Conservation (phyloP, 805 yeast genomes). For the Candida sanyiensis region DNA sequence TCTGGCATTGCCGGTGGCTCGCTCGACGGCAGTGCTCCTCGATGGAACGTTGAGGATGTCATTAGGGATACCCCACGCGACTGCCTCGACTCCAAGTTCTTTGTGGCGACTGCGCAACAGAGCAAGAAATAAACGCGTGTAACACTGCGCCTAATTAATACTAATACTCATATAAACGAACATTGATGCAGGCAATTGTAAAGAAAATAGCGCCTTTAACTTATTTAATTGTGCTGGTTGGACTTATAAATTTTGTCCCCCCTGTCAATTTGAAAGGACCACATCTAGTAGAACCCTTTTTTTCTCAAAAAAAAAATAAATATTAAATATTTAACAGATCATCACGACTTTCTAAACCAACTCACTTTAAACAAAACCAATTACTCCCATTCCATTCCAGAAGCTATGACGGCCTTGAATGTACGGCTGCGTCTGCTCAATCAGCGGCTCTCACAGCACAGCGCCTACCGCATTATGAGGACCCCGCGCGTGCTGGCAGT, state of each 20-base stretch:
- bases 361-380: too few relatives aligned
- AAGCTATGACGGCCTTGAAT: slow-evolving; percentile 2
- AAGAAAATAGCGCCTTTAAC: not conserved
- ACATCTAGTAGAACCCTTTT: too few relatives aligned
- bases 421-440: slow-evolving; percentile 4
- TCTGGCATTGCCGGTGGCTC: slow-evolving; percentile 68
- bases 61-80: slow-evolving; percentile 68
- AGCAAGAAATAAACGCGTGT: too few relatives aligned
- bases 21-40: slow-evolving; percentile 58
- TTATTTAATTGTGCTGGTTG: too few relatives aligned
- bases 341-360: too few relatives aligned
- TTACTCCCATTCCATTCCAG: too few relatives aligned
- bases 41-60: slow-evolving; percentile 77
- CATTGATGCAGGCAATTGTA: not conserved
- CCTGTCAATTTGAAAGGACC: too few relatives aligned
- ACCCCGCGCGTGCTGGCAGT: not conserved
- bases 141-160: too few relatives aligned
- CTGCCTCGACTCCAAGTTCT: slow-evolving; percentile 36
- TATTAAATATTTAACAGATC: too few relatives aligned
- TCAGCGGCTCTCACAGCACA: slow-evolving; percentile 5
- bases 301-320: too few relatives aligned
- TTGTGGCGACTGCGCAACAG: slow-evolving; percentile 21
- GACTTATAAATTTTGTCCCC: too few relatives aligned
- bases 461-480: slow-evolving; percentile 1
- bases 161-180: not conserved